phyloP scores from a whole-genome alignment of 2,329 filamentous ascomycete species.

The Didymella pinodella region DNA sequence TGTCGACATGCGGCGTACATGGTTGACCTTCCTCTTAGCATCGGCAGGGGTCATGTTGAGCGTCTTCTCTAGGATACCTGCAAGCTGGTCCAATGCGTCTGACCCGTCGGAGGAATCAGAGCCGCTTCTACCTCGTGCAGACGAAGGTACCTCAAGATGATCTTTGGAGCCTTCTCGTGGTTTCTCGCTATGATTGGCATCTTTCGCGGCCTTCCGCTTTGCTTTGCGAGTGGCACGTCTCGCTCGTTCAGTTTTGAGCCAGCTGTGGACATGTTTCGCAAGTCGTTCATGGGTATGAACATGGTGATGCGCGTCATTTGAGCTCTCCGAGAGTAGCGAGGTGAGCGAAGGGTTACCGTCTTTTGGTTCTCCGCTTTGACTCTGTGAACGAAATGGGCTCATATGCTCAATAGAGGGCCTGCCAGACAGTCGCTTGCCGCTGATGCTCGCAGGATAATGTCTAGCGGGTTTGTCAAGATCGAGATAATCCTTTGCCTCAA shows the following conservation, averaged over 20 bases:
- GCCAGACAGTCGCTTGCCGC: slow-evolving; percentile 55
- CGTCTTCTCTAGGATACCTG: slow-evolving; percentile 77
- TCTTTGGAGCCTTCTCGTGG: slow-evolving; percentile 2
- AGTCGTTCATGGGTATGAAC: slow-evolving; percentile 54
- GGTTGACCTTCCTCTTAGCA: slow-evolving; percentile 41
- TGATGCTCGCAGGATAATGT: slow-evolving; percentile 50
- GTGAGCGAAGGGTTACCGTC: slow-evolving; percentile 43
- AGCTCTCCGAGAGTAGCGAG: slow-evolving; percentile 43
- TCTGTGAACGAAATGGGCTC: slow-evolving; percentile 31
- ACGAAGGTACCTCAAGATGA: slow-evolving; percentile 3
- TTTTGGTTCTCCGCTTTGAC: slow-evolving; percentile 11
- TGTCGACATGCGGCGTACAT: slow-evolving; percentile 41
- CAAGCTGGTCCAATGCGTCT: slow-evolving; percentile 79
- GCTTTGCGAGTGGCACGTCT: slow-evolving; percentile 68
- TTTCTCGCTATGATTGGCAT: slow-evolving; percentile 24
- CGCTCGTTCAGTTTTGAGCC: slow-evolving; percentile 81
- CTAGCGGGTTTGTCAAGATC: slow-evolving; percentile 50
- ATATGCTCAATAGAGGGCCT: slow-evolving; percentile 49
- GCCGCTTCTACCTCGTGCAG: slow-evolving; percentile 52
- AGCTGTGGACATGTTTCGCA: slow-evolving; percentile 78
- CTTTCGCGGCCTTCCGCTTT: slow-evolving; percentile 60
- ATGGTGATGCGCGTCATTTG: slow-evolving; percentile 32
- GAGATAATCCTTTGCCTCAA: slow-evolving; percentile 54
- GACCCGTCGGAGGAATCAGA: slow-evolving; percentile 72
- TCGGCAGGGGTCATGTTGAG: slow-evolving; percentile 56